Evolutionary conservation across 257 asterid species (phyloP).

Genomic region (Capsicum pubescens): DNA sequence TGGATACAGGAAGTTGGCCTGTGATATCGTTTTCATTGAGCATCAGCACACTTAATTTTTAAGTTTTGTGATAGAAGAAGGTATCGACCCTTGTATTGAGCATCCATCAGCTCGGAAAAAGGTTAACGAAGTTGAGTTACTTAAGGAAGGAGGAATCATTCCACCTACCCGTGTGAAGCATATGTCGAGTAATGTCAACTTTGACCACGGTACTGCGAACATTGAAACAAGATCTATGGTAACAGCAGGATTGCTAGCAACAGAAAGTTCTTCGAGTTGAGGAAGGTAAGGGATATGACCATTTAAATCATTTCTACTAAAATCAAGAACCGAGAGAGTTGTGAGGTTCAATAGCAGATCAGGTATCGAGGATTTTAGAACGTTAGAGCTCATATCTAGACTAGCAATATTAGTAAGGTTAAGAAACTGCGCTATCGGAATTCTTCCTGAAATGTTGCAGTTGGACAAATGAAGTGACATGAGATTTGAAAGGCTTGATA

Average conservation of each 20-base stretch:
- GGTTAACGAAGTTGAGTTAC: slow-evolving; percentile 23
- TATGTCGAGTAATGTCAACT: slow-evolving; percentile 13
- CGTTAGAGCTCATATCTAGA: slow-evolving; percentile 20
- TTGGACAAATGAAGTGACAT: slow-evolving; percentile 21
- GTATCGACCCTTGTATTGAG: slow-evolving; percentile 29
- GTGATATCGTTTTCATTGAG: slow-evolving; percentile 16
- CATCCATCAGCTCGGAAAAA: slow-evolving; percentile 28
- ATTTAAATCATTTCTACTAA: background rate
- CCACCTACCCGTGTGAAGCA: background rate
- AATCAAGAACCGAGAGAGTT: slow-evolving; percentile 23
- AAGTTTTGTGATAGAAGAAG: slow-evolving; percentile 21
- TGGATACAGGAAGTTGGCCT: slow-evolving; percentile 23
- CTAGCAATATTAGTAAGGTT: slow-evolving; percentile 18
- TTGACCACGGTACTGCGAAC: slow-evolving; percentile 21
- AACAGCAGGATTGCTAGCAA: slow-evolving; percentile 24
- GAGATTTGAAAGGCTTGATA: slow-evolving; percentile 28
- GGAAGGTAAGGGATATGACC: slow-evolving; percentile 25
- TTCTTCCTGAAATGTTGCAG: slow-evolving; percentile 27
- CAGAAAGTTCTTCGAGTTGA: slow-evolving; percentile 21
- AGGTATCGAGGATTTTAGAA: slow-evolving; percentile 1
- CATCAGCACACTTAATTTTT: slow-evolving; percentile 15
- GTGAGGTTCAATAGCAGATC: slow-evolving; percentile 21
- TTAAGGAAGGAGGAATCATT: slow-evolving; percentile 23
- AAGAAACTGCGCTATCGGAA: background rate
- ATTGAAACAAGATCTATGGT: slow-evolving; percentile 26